Percentiles rank a stretch among this genome's conserved stretches.
Evolutionary conservation across 2,329 filamentous ascomycete genomes (phyloP).

Genomic region (Dichotomopilus funicola): DNA sequence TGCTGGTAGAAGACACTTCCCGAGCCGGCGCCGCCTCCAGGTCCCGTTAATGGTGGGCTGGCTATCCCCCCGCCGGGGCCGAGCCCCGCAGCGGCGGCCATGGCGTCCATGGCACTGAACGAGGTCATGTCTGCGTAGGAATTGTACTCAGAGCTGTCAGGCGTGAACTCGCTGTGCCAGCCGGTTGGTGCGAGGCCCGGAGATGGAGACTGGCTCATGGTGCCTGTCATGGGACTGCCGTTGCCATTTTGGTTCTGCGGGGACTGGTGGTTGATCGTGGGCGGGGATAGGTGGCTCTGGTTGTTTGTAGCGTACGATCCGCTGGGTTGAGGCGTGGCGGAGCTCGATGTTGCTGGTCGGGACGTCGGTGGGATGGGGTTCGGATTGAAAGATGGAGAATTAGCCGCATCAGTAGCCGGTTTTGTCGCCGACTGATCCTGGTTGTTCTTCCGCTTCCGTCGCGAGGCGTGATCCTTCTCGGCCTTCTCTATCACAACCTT

Average conservation of each 20-base stretch:
- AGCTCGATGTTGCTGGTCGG: conserved; percentile 26
- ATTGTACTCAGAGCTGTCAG: conserved; percentile 30
- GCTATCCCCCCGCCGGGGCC: conserved; percentile 24
- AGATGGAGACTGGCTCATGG: conserved; percentile 36
- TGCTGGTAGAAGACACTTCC: conserved; percentile 57
- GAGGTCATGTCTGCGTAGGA: conserved; percentile 38
- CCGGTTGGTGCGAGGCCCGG: conserved; percentile 39
- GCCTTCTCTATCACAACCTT: conserved; percentile 85
- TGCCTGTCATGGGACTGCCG: conserved; percentile 34
- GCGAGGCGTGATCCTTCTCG: conserved; percentile 73
- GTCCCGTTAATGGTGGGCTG: conserved; percentile 29
- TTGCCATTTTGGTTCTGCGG: conserved; percentile 25
- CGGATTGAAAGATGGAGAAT: conserved; percentile 22
- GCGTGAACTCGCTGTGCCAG: conserved; percentile 43
- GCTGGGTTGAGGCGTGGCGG: conserved; percentile 28
- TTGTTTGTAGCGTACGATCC: conserved; percentile 16
- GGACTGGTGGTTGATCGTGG: conserved; percentile 22
- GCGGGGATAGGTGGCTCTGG: conserved; percentile 28
- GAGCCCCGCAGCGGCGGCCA: conserved; percentile 31
- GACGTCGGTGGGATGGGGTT: conserved; percentile 28
- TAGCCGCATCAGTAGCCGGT: conserved; percentile 1
- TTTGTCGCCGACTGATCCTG: conserved; percentile 38
- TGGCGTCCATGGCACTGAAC: conserved; percentile 39
- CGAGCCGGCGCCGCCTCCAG: too few species aligned
- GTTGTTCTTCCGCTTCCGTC: conserved; percentile 73